A percentile compares a stretch with the other conserved stretches of the same genome.
These are phyloP conservation scores for Eragrostis nindensis DNA, from an alignment of 176 grass and related monocot genomes.

Conservation along the genomic window DNA sequence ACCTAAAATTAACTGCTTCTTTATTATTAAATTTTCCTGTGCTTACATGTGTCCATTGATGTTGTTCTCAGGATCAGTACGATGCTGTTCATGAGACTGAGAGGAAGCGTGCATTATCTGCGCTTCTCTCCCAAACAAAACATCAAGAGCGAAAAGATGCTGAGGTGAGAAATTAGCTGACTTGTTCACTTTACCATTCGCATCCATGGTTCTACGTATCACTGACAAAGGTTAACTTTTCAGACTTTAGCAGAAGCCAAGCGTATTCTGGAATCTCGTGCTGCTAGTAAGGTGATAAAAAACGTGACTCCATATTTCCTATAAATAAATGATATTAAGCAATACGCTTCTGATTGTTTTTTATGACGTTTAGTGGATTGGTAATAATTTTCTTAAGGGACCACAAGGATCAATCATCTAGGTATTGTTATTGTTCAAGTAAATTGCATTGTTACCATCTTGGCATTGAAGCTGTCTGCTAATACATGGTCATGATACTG, in stretches of 20 bases:
- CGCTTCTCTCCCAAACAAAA: slow-evolving; percentile 81
- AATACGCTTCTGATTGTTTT: slow-evolving; percentile 15
- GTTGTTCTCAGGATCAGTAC: slow-evolving; percentile 64
- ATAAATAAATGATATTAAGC: slow-evolving; percentile 8
- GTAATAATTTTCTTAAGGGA: neutral
- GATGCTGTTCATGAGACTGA: slow-evolving; percentile 86
- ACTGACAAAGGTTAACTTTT: slow-evolving; percentile 36
- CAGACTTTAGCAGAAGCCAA: slow-evolving; percentile 95
- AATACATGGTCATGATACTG: neutral
- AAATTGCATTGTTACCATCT: slow-evolving; percentile 8
- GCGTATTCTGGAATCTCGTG: slow-evolving; percentile 82
- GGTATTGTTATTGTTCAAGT: slow-evolving; percentile 17
- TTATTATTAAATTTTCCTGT: slow-evolving; percentile 35
- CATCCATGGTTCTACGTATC: slow-evolving; percentile 16
- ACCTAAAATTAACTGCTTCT: slow-evolving; percentile 22
- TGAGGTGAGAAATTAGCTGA: slow-evolving; percentile 57
- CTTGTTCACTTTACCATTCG: slow-evolving; percentile 18
- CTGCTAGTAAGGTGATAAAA: slow-evolving; percentile 83
- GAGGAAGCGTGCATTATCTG: slow-evolving; percentile 87
- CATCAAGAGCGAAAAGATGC: slow-evolving; percentile 88
- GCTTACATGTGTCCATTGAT: neutral
- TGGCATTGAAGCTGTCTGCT: neutral
- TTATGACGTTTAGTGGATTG: slow-evolving; percentile 1
- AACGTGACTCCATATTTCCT: slow-evolving; percentile 17
- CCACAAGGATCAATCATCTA: neutral